Evolutionary conservation across 257 asterid genomes (phyloP), one percentile per base, ranked within the genome.

Genomic region (Capsicum baccatum): DNA sequence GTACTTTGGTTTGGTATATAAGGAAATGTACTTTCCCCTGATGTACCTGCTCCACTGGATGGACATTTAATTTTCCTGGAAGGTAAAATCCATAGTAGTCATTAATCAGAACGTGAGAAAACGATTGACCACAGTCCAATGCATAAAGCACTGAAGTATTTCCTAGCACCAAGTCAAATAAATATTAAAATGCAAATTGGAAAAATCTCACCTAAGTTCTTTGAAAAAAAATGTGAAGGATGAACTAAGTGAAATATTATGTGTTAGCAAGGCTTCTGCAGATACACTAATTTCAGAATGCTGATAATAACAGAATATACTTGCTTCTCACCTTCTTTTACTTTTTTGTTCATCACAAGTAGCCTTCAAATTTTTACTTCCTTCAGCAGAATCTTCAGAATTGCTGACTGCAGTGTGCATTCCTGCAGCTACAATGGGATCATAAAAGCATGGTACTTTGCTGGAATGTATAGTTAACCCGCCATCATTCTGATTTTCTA

Each of bases 271-370:
- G 8, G 39, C 47, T n/a, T 74, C 62, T 3, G 9, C 6, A 10
- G 42, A 68, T 7, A 17, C 8, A 2, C 33, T 79, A 8, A 35
- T 6, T 4, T 52, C 5, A 67, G 47, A 59, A 14, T 13, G 47
- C 2, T 48, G 73, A 26, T 54, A 13, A 50, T 79, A 55, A 44
- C 50, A 60, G 76, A 67, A 56, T 70, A 52, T 44, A 6, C 57
- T 79, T 33, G 35, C 69, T 17, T 12, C 84, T 89, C 83, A 92
- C 98, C 83, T 91, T 91, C 92, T 89, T 89, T 93, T 96, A 84
- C 88, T 85, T 85, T 85, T 90, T 48, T 55, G 88, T 57, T 85
- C 91, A 56, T 85, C 93, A 50, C 83, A 89, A 87, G 88, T 92
- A 7, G 79, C 87, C 81, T 85, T 94, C 83, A 90, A 82, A 47